Conservation (phyloP, 768 basidiomycete genomes). For the Leucocoprinus birnbaumii region DNA sequence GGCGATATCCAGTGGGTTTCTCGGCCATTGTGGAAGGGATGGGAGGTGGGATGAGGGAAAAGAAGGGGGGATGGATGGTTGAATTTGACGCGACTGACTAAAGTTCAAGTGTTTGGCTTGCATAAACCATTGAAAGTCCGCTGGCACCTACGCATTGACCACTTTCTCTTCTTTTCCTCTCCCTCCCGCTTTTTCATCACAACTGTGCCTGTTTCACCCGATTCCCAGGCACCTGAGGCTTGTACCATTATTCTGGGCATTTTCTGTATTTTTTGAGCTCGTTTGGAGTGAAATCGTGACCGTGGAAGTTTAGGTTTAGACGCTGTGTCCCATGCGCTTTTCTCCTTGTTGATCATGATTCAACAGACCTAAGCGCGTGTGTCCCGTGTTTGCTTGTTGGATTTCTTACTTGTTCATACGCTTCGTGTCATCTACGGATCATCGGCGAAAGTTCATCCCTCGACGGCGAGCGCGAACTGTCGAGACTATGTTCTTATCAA, state of each 20-base stretch:
- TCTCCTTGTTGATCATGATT: constrained; percentile 1
- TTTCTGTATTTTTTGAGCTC: neutral
- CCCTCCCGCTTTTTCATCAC: neutral
- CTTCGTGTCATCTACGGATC: neutral
- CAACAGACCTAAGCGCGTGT: neutral
- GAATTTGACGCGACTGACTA: constrained; percentile 27
- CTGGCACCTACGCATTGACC: constrained; percentile 42
- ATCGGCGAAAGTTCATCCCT: neutral
- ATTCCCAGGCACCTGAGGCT: neutral
- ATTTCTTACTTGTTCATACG: neutral
- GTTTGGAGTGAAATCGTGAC: neutral
- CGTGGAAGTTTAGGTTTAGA: neutral
- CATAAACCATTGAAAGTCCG: constrained; percentile 42
- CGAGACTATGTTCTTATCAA: no score
- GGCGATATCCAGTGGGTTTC: constrained; percentile 66
- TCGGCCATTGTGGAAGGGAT: constrained; percentile 34
- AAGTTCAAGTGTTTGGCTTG: constrained; percentile 24
- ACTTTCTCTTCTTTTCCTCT: constrained; percentile 20
- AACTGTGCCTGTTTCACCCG: neutral
- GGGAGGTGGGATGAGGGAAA: constrained; percentile 21
- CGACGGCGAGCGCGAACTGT: neutral
- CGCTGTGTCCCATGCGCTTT: neutral
- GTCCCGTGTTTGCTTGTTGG: neutral
- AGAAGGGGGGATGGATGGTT: constrained; percentile 20
- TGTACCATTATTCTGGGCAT: neutral